Evolutionary conservation across 805 yeast genomes (phyloP).

Genomic region (Brettanomyces bruxellensis): DNA sequence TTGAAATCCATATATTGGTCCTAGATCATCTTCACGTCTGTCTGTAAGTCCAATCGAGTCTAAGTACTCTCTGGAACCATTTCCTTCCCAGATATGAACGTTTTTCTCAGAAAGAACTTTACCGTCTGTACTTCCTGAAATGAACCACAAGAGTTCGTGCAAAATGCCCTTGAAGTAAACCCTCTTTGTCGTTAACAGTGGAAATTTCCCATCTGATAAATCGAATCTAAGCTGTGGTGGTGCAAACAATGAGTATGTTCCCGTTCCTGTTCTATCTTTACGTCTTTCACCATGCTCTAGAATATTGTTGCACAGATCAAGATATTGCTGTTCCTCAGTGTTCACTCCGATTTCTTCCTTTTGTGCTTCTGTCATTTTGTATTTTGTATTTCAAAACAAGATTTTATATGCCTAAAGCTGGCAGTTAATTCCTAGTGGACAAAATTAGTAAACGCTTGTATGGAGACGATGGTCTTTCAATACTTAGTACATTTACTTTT

Average conservation of each 20-base stretch:
- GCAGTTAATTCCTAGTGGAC: too few relatives aligned
- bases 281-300: slow-evolving; percentile 81
- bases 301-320: slow-evolving; percentile 71
- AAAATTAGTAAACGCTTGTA: too few relatives aligned
- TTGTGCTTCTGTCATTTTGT: too few relatives aligned
- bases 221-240: slow-evolving; percentile 92
- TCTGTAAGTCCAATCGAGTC: slow-evolving; percentile 73
- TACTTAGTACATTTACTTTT: too few relatives aligned
- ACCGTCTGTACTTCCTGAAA: slow-evolving; percentile 85
- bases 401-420: too few relatives aligned
- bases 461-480: too few relatives aligned
- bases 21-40: slow-evolving; percentile 88
- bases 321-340: slow-evolving; percentile 73
- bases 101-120: slow-evolving; percentile 69
- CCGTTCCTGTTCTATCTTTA: slow-evolving; percentile 97
- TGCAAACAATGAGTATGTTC: slow-evolving; percentile 83
- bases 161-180: slow-evolving; percentile 86
- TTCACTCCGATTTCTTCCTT: slow-evolving; percentile 16
- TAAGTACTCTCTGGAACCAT: slow-evolving; percentile 86
- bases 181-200: slow-evolving; percentile 85
- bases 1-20: slow-evolving; percentile 98
- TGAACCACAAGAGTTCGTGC: slow-evolving; percentile 88
- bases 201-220: slow-evolving; percentile 64
- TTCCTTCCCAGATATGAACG: slow-evolving; percentile 98
- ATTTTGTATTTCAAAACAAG: too few relatives aligned